Conservation (phyloP, 2,329 filamentous ascomycete genomes). For the Metarhizium rileyi region DNA sequence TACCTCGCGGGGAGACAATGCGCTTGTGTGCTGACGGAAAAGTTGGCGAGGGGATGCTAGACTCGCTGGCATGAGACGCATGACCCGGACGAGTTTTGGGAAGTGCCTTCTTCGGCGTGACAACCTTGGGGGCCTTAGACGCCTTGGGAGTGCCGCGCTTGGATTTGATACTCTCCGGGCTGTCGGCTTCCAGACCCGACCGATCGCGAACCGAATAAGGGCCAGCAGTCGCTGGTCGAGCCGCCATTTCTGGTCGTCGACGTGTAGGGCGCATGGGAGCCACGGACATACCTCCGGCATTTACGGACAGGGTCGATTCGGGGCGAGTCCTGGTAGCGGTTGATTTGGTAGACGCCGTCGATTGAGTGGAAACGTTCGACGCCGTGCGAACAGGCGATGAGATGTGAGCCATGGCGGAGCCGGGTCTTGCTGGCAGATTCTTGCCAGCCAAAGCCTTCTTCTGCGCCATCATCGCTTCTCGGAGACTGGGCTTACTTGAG, state of each 20-base stretch:
- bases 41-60: constrained; percentile 37
- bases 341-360: constrained; percentile 21
- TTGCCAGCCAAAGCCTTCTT: constrained; percentile 50
- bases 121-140: constrained; percentile 36
- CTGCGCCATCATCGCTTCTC: constrained; percentile 76
- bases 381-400: constrained; percentile 36
- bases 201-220: constrained; percentile 54
- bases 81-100: constrained; percentile 38
- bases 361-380: constrained; percentile 25
- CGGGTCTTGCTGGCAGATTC: constrained; percentile 46
- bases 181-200: constrained; percentile 24
- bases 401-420: constrained; percentile 54
- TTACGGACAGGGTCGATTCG: constrained; percentile 34
- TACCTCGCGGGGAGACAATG: constrained; percentile 30
- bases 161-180: constrained; percentile 36
- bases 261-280: constrained; percentile 53
- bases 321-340: constrained; percentile 29
- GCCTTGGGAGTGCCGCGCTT: constrained; percentile 39
- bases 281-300: constrained; percentile 50
- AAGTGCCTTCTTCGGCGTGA: constrained; percentile 42
- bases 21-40: constrained; percentile 21
- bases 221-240: constrained; percentile 53
- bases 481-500: constrained; percentile 55
- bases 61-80: constrained; percentile 40
- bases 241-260: constrained; percentile 46